phyloP scores from a whole-genome alignment of 345 rosid species.

The Aurinia saxatilis region DNA sequence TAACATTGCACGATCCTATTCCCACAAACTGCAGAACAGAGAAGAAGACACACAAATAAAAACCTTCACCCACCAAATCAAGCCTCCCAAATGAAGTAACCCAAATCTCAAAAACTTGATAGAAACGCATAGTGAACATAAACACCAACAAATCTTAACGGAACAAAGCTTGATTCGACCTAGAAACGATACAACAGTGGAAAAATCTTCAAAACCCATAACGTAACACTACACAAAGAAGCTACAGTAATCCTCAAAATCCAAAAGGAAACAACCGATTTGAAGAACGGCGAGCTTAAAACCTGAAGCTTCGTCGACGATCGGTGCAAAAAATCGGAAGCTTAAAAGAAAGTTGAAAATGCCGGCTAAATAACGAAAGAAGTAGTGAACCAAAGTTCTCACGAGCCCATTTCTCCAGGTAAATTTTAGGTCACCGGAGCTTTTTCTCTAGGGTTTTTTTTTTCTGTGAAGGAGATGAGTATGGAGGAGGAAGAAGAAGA shows the following conservation, averaged over 20 bases:
- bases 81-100: background rate
- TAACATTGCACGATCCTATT: constrained; percentile 21
- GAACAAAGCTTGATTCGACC: constrained; percentile 2
- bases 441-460: no score
- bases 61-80: background rate
- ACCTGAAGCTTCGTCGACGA: background rate
- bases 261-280: background rate
- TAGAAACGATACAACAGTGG: background rate
- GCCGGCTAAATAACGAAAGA: background rate
- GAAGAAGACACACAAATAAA: background rate
- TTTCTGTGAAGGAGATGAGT: background rate
- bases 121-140: no score
- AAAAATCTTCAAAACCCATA: no score
- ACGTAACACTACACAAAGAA: background rate
- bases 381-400: no score
- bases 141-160: no score
- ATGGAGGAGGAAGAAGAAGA: background rate
- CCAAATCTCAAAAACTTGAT: background rate
- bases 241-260: background rate
- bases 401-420: no score
- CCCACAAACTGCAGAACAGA: background rate
- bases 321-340: background rate
- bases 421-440: no score
- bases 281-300: background rate
- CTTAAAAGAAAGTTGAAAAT: no score